These are phyloP conservation scores for Leishmania lainsoni DNA, from an alignment of 208 protist genomes.

Conservation along the genomic window DNA sequence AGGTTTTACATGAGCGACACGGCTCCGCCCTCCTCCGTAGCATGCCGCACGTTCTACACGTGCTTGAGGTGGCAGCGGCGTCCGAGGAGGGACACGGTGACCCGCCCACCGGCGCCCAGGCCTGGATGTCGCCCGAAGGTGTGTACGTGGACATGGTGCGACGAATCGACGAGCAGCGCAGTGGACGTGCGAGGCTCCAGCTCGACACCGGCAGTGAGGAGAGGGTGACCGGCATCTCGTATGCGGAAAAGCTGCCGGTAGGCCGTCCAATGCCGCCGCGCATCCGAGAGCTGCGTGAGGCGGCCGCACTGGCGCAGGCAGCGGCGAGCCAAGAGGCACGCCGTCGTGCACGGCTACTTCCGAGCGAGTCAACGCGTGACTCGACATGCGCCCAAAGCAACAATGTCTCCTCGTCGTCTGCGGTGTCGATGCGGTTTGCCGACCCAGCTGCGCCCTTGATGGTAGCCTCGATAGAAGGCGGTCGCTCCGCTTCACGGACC, in stretches of 20 bases:
- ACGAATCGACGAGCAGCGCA: conserved; percentile 13
- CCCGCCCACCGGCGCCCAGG: neutral
- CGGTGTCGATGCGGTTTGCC: neutral
- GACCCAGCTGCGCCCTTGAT: conserved; percentile 22
- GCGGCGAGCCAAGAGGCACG: conserved; percentile 5
- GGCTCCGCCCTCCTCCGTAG: conserved; percentile 27
- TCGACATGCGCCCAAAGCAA: neutral
- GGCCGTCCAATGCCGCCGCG: conserved; percentile 8
- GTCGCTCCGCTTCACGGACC: neutral
- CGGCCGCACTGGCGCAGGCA: conserved; percentile 13
- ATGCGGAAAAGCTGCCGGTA: neutral
- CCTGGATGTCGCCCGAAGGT: conserved; percentile 12
- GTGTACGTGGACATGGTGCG: conserved; percentile 30
- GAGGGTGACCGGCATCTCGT: neutral
- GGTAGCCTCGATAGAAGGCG: neutral
- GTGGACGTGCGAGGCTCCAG: conserved; percentile 1
- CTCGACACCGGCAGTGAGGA: neutral
- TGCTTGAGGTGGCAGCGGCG: conserved; percentile 23
- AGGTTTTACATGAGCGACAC: conserved; percentile 19
- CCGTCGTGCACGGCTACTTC: neutral
- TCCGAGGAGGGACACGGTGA: neutral
- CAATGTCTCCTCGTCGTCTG: neutral
- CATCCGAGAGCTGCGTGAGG: conserved; percentile 22
- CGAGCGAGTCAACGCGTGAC: neutral
- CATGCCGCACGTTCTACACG: conserved; percentile 29